Conservation (phyloP, 2,329 filamentous ascomycete species). For the Phialophora expanda region DNA sequence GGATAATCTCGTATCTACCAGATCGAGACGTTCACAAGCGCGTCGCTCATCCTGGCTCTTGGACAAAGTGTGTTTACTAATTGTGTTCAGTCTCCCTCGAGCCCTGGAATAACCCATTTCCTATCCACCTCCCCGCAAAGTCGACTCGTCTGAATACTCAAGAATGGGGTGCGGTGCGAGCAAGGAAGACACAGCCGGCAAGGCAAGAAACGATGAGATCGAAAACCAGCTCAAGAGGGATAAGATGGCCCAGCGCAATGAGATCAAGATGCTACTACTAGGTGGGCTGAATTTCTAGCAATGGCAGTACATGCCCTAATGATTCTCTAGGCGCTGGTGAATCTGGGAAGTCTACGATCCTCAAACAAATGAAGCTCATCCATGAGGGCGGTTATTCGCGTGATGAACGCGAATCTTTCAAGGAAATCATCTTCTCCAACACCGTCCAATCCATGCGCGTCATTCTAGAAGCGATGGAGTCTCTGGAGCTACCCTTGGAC, state of each 20-base stretch:
- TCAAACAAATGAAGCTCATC: conserved; percentile 99
- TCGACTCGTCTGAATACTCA: conserved; percentile 50
- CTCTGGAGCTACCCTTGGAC: conserved; percentile 78
- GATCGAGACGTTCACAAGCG: conserved; percentile 1
- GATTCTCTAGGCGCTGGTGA: conserved; percentile 83
- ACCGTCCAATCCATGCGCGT: conserved; percentile 73
- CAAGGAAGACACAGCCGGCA: conserved; percentile 99
- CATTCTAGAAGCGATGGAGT: conserved; percentile 72
- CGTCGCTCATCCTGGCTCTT: conserved; percentile 2
- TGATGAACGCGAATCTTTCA: conserved; percentile 75
- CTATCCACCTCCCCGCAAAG: background rate
- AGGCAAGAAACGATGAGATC: conserved; percentile 99
- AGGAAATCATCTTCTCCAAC: conserved; percentile 75
- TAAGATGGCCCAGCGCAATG: conserved; percentile 97
- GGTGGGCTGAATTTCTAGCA: conserved; percentile 65
- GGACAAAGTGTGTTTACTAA: conserved; percentile 2
- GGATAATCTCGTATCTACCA: background rate
- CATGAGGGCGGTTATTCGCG: conserved; percentile 98
- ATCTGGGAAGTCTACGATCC: conserved; percentile 91
- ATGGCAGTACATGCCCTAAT: conserved; percentile 36
- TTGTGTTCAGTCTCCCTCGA: background rate
- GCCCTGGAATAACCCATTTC: background rate
- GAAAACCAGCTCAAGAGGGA: conserved; percentile 99
- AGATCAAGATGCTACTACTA: conserved; percentile 99
- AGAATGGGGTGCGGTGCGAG: conserved; percentile 99